Base-by-base conservation (phyloP, 2,329 filamentous ascomycete genomes). In the Trichoderma koningiopsis region DNA sequence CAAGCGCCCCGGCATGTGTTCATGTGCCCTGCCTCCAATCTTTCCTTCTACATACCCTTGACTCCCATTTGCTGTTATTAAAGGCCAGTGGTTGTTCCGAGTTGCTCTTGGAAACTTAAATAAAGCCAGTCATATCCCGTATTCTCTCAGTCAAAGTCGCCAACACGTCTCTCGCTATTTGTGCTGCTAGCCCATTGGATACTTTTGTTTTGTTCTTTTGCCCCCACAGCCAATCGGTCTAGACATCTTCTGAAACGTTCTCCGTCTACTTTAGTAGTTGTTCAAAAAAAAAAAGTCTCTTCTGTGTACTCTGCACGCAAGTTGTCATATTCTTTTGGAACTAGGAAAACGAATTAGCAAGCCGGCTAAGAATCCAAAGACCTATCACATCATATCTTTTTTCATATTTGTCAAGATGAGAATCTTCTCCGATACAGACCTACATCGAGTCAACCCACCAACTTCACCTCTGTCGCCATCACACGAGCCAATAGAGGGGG, bases 1-100 rank as follows among this genome's bases (percentile, higher is more conserved):
- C 57, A 66, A 49, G 63, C 63, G 63, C 63, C 63, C 52, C 62
- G 56, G 62, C 62, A 65, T 27, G 58, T 67, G 64, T 27, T 53
- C 64, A 67, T 67, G 64, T 67, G 64, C 29, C 55, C 64, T 58
- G 40, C 64, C 40, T 49, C 8, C 10, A 27, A 33, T 33, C 33
- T 59, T 16, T 14, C 59, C 52, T 33, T 22, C 56, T 19, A 52
- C 27, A 67, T 59, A 49, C 64, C 55, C 56, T 59, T 27, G 40
- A 24, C 29, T 47, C 64, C 40, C 64, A 59, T 68, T 59, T 68
- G 55, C 40, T 33, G 57, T 68, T 68, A 68, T 31, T 59, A 68
- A 57, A 52, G 64, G 55, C 64, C 64, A 60, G 40, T 37, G 40
- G 14, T 37, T 60, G 35, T 59, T 40, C 31, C 31, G 29, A 6